Conservation (phyloP, 306 rosid genomes). For the Vigna hirtella region DNA sequence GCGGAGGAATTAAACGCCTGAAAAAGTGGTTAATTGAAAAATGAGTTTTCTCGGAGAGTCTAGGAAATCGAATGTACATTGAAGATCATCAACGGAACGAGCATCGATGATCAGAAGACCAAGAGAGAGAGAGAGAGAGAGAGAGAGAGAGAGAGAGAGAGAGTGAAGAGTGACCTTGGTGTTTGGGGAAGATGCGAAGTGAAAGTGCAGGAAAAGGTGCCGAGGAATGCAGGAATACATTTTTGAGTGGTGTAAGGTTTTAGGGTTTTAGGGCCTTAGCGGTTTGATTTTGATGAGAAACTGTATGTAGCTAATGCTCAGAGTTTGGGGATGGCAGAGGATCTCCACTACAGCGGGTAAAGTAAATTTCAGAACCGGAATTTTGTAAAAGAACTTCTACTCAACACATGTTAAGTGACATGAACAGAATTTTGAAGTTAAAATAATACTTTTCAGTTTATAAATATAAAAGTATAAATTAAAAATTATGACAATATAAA, state of each 20-base stretch:
- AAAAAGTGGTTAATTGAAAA: not conserved
- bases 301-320: no score
- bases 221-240: constrained; percentile 59
- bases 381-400: no score
- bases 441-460: no score
- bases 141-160: not conserved
- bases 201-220: constrained; percentile 45
- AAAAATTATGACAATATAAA: no score
- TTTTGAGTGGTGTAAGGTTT: not conserved
- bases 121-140: no score
- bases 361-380: no score
- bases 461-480: no score
- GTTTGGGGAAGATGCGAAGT: constrained; percentile 36
- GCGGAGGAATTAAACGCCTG: constrained; percentile 42
- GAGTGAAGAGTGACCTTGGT: constrained; percentile 44
- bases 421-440: no score
- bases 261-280: constrained; percentile 1
- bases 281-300: not conserved
- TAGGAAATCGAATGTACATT: not conserved
- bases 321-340: no score
- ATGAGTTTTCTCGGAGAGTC: not conserved
- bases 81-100: not conserved
- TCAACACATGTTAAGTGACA: no score
- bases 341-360: no score
- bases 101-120: not conserved